A percentile compares a stretch with the other conserved stretches of the same genome.
phyloP scores from a whole-genome alignment of 495 filamentous ascomycete genomes.

The Xylaria flabelliformis region DNA sequence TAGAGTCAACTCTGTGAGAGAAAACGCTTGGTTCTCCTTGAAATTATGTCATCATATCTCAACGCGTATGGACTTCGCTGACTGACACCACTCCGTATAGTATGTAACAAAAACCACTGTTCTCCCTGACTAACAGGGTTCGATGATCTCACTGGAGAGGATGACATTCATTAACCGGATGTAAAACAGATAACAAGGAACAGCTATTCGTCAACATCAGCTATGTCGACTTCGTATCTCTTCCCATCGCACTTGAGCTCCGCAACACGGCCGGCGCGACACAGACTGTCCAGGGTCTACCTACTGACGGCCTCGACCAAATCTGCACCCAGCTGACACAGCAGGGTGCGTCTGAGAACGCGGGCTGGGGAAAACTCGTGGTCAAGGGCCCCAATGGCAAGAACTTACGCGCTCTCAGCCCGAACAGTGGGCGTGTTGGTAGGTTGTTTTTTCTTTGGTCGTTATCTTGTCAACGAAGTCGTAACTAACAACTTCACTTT shows the following conservation, averaged over 20 bases:
- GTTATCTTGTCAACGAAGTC: not conserved
- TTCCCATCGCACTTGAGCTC: conserved; percentile 70
- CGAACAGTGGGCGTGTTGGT: conserved; percentile 64
- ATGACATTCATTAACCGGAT: not conserved
- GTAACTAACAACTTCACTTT: not conserved
- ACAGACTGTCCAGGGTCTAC: conserved; percentile 65
- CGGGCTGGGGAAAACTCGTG: conserved; percentile 70
- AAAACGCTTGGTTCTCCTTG: not conserved
- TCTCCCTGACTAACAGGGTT: not conserved
- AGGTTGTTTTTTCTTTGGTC: not conserved
- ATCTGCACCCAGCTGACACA: conserved; percentile 59
- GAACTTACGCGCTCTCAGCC: conserved; percentile 67
- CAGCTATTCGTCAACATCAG: conserved; percentile 78
- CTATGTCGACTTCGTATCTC: conserved; percentile 74
- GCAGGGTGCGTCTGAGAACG: conserved; percentile 61
- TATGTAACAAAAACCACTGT: not conserved
- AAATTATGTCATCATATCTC: not conserved
- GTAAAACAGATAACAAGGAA: conserved; percentile 51
- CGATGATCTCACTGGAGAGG: not conserved
- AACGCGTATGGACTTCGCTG: too few relatives aligned
- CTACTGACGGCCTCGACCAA: conserved; percentile 60
- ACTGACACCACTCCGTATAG: conserved; percentile 1
- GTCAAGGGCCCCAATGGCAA: conserved; percentile 53
- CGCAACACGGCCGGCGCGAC: conserved; percentile 56
- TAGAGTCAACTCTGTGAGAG: not conserved